Percentiles rank a stretch among this genome's conserved stretches.
phyloP scores from a whole-genome alignment of 352 stramenopile species.

The Pythium aristosporum region DNA sequence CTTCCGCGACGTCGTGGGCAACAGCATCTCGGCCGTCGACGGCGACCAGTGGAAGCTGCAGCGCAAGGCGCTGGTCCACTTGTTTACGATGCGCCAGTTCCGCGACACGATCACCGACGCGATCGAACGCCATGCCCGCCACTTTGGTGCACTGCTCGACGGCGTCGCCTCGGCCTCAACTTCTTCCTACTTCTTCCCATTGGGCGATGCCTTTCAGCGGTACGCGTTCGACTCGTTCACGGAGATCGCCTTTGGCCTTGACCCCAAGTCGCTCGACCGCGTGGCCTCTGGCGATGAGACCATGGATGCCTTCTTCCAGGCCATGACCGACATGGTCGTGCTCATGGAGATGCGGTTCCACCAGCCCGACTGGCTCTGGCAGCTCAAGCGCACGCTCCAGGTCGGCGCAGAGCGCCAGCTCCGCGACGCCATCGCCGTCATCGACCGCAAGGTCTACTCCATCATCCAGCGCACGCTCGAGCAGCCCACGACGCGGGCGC shows the following conservation, averaged over 20 bases:
- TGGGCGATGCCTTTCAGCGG: conserved; percentile 45
- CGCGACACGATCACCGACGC: conserved; percentile 47
- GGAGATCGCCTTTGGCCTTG: conserved; percentile 64
- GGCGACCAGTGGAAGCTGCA: conserved; percentile 66
- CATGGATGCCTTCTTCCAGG: conserved; percentile 8
- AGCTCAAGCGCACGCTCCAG: conserved; percentile 35
- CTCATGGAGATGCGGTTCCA: conserved; percentile 36
- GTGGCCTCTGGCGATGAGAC: background rate
- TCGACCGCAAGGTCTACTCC: conserved; percentile 24
- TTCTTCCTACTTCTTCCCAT: conserved; percentile 22
- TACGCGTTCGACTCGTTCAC: conserved; percentile 71
- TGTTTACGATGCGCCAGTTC: conserved; percentile 76
- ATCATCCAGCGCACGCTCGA: conserved; percentile 39
- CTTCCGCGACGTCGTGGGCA: conserved; percentile 59
- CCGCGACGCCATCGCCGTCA: conserved; percentile 28
- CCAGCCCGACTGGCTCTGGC: conserved; percentile 49
- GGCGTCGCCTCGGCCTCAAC: background rate
- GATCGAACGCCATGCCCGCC: conserved; percentile 36
- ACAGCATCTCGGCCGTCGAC: conserved; percentile 68
- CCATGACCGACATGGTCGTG: background rate
- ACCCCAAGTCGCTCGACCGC: conserved; percentile 38
- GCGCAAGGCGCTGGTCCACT: conserved; percentile 81
- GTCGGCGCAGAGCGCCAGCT: conserved; percentile 38
- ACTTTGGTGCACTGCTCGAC: conserved; percentile 33
- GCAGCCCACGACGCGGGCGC: background rate